phyloP scores from a whole-genome alignment of 352 stramenopile genomes.

The Globisporangium perplexum region DNA sequence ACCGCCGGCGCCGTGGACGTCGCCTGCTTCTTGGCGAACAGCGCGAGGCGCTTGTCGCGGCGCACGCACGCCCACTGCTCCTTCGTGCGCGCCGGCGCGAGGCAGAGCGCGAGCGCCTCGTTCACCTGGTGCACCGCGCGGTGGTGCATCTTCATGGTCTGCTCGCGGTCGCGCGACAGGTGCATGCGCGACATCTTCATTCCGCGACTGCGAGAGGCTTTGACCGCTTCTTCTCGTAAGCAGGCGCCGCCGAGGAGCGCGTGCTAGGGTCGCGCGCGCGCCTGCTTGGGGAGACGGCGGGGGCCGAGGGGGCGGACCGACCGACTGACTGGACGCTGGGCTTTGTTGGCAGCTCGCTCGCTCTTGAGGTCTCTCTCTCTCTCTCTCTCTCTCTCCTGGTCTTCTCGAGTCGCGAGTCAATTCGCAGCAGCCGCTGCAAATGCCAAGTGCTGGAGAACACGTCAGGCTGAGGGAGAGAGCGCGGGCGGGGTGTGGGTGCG shows the following conservation, averaged over 20 bases:
- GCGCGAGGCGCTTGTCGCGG: slow-evolving; percentile 41
- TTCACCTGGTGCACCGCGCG: slow-evolving; percentile 60
- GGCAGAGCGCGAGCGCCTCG: slow-evolving; percentile 41
- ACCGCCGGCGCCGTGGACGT: slow-evolving; percentile 28
- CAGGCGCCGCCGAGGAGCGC: no score
- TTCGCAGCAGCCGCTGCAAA: background rate
- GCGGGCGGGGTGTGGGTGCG: no score
- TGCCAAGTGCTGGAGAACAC: no score
- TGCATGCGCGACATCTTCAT: slow-evolving; percentile 26
- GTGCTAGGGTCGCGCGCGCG: no score
- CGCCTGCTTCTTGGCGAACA: slow-evolving; percentile 44
- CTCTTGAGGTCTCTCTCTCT: background rate
- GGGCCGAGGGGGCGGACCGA: background rate
- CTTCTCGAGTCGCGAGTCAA: background rate
- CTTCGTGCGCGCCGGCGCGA: slow-evolving; percentile 47
- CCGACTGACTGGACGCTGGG: background rate
- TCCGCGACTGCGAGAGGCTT: background rate
- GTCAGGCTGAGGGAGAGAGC: no score
- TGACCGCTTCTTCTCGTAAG: no score
- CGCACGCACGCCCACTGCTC: slow-evolving; percentile 50
- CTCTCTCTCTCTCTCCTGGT: background rate
- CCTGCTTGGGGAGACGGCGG: no score
- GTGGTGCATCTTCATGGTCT: slow-evolving; percentile 52
- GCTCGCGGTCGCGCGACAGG: slow-evolving; percentile 41
- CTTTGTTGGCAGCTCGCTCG: no score